phyloP scores from a whole-genome alignment of 345 rosid species.

The Toxicodendron radicans region DNA sequence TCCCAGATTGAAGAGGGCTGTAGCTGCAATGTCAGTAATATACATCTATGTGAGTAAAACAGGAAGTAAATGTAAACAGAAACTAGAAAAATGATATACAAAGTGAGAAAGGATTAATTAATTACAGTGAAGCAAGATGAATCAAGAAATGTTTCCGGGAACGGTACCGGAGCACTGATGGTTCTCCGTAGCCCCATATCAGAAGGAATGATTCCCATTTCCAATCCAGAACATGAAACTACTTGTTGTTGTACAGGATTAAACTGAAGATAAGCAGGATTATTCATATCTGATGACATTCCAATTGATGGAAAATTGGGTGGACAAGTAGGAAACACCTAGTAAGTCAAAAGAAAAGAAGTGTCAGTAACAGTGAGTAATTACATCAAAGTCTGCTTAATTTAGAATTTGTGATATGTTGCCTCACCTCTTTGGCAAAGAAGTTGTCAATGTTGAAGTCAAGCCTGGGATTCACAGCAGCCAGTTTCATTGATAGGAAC shows the following conservation, averaged over 20 bases:
- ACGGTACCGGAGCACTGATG: conserved; percentile 46
- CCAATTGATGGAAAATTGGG: conserved; percentile 44
- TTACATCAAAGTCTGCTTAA: neutral
- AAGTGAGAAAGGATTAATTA: neutral
- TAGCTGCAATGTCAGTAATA: conserved; percentile 39
- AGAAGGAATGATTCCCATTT: conserved; percentile 44
- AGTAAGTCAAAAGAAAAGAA: conserved; percentile 14
- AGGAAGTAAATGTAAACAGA: neutral
- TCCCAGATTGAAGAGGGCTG: conserved; percentile 62
- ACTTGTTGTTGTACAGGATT: conserved; percentile 55
- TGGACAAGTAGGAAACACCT: conserved; percentile 39
- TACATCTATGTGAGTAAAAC: neutral
- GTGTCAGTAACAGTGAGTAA: too few species aligned
- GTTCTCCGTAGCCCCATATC: conserved; percentile 48
- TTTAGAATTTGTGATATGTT: neutral
- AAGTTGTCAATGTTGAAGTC: conserved; percentile 51
- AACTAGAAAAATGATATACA: neutral
- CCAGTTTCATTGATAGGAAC: conserved; percentile 78
- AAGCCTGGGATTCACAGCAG: conserved; percentile 61
- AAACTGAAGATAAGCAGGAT: conserved; percentile 51
- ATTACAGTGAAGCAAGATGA: conserved; percentile 57
- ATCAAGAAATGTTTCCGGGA: conserved; percentile 45
- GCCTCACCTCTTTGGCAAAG: conserved; percentile 53
- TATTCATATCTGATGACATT: conserved; percentile 47
- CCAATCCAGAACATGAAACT: conserved; percentile 48